phyloP scores from a whole-genome alignment of 2,329 filamentous ascomycete species.

The Colletotrichum plurivorum region DNA sequence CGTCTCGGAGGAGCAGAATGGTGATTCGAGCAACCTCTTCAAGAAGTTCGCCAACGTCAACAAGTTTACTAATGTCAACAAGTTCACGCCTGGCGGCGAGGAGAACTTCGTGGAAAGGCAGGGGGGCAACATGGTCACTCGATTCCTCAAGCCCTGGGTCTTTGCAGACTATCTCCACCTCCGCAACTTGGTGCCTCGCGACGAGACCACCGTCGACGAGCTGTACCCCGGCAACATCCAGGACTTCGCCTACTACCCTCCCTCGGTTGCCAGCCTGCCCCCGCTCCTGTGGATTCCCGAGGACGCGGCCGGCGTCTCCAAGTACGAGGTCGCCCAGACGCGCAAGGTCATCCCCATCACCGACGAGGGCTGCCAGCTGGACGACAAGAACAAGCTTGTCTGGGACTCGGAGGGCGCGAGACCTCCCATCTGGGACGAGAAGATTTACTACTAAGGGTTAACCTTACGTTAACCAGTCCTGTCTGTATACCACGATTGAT shows the following conservation, averaged over 20 bases:
- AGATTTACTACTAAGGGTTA: conserved; percentile 57
- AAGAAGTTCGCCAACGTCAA: conserved; percentile 38
- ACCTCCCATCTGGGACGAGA: conserved; percentile 61
- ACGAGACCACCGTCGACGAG: conserved; percentile 62
- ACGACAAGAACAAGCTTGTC: conserved; percentile 71
- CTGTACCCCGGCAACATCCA: conserved; percentile 74
- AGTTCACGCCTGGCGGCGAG: conserved; percentile 39
- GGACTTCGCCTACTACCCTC: conserved; percentile 80
- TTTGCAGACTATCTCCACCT: conserved; percentile 81
- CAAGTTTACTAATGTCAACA: conserved; percentile 40
- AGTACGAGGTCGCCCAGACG: conserved; percentile 83
- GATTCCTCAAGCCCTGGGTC: conserved; percentile 84
- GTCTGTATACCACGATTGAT: conserved; percentile 36
- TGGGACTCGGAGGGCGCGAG: conserved; percentile 59
- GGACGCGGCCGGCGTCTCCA: conserved; percentile 80
- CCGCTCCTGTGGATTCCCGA: conserved; percentile 89
- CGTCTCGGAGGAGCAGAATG: conserved; percentile 38
- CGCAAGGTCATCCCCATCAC: conserved; percentile 82
- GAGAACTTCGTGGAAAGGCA: conserved; percentile 51
- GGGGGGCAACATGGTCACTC: conserved; percentile 71
- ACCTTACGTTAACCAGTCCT: background rate
- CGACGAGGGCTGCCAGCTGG: conserved; percentile 80
- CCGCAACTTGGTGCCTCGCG: conserved; percentile 76
- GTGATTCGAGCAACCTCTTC: conserved; percentile 39
- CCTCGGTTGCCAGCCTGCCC: conserved; percentile 72